Base-by-base conservation (phyloP, 73 alveolate genomes). In the Durusdinium trenchii region DNA sequence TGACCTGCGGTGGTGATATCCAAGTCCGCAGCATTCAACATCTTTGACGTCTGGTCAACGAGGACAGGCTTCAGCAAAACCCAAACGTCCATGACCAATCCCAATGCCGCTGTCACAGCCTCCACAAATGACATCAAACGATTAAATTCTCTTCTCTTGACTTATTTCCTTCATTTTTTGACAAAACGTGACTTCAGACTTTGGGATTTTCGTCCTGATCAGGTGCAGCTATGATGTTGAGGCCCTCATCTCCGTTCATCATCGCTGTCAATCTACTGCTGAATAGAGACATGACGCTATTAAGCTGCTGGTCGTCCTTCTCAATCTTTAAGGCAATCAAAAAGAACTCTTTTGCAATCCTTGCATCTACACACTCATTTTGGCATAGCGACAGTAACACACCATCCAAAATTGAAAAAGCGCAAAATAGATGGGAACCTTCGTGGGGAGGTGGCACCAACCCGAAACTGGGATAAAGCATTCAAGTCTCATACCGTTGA, bases 311-410 rank as follows among this genome's bases (percentile, higher is more conserved):
- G 7, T 81, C 69, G 35, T 47, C 67, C 36, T 5, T n/a, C 9
- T 47, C n/a, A 81, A 81, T 48, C 20, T 6, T 30, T 48, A 81
- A 35, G 67, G 91, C 91, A 47, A 46, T 35, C n/a, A 81, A 50
- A 50, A 81, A 81, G 69, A 81, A 81, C 40, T 81, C 42, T 67
- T 81, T 81, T 46, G 71, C 91, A 30, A 81, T 81, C 91, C 91
- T 47, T 20, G n/a, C 71, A 26, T 45, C 12, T 57, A 23, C 32
- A 23, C 32, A 16, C 69, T 57, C 23, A n/a, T n/a, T n/a, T n/a
- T n/a, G n/a, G n/a, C n/a, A n/a, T n/a, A 23, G 69, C 23, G 12
- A 57, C 69, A 3, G 89, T 0, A 73, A 32, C 7, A 32, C 3
- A 73, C 54, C 1, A 6, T 73, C 51, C 4, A 38, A 3, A n/a